phyloP scores from a whole-genome alignment of 2,329 filamentous ascomycete genomes.

The Cercospora nicotianae region DNA sequence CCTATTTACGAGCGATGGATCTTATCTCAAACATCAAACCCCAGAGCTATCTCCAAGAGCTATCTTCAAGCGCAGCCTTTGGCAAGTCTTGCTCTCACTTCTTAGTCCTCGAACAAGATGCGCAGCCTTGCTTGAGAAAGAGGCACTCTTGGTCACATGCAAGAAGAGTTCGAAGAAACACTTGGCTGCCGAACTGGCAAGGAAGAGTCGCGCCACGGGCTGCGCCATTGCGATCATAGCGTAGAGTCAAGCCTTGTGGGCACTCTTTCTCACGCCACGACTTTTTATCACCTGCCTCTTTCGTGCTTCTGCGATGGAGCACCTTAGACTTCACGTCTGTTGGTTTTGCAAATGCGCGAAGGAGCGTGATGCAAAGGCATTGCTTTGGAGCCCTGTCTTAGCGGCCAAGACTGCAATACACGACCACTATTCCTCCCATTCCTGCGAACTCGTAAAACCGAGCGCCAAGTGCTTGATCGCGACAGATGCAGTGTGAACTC shows the following conservation, averaged over 20 bases:
- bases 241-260: slow-evolving; percentile 11
- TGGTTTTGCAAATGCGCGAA: background rate
- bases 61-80: background rate
- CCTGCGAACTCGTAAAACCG: background rate
- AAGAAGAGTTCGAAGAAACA: slow-evolving; percentile 12
- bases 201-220: background rate
- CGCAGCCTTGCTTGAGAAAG: slow-evolving; percentile 10
- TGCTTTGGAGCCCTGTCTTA: background rate
- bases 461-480: background rate
- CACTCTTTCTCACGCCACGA: background rate
- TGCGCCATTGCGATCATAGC: background rate
- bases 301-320: background rate
- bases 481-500: background rate
- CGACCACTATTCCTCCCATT: background rate
- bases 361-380: background rate
- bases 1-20: background rate
- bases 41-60: background rate
- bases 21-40: background rate
- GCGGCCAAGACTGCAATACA: background rate
- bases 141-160: background rate
- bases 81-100: background rate
- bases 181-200: slow-evolving; percentile 1
- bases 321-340: background rate
- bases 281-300: background rate
- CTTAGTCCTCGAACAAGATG: background rate